phyloP scores from a whole-genome alignment of 2,329 filamentous ascomycete species.

The Sclerotinia borealis region DNA sequence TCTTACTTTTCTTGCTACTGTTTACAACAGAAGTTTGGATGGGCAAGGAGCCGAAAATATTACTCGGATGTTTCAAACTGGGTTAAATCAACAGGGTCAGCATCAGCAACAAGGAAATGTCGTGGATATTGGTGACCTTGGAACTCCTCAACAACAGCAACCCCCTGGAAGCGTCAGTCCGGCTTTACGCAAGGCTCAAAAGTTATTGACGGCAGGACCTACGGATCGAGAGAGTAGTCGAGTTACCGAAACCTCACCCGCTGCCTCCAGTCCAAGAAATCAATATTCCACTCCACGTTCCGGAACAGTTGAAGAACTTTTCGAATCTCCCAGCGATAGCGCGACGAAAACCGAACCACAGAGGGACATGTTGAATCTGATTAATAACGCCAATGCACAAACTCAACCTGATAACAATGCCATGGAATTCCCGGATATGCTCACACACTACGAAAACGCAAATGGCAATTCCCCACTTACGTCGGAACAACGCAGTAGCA shows the following conservation, averaged over 20 bases:
- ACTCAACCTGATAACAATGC: slow-evolving; percentile 30
- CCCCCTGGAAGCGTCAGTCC: slow-evolving; percentile 26
- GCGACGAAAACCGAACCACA: slow-evolving; percentile 53
- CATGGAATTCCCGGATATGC: slow-evolving; percentile 48
- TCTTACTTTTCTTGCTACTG: slow-evolving; percentile 89
- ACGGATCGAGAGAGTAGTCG: neutral
- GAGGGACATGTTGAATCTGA: slow-evolving; percentile 59
- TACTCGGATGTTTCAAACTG: slow-evolving; percentile 74
- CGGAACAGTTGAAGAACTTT: slow-evolving; percentile 55
- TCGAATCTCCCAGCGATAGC: slow-evolving; percentile 44
- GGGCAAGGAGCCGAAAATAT: slow-evolving; percentile 75
- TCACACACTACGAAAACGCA: slow-evolving; percentile 32
- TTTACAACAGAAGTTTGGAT: slow-evolving; percentile 90
- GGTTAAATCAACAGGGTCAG: slow-evolving; percentile 56
- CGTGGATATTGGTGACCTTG: slow-evolving; percentile 55
- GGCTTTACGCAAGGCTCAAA: slow-evolving; percentile 26
- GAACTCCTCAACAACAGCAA: slow-evolving; percentile 21
- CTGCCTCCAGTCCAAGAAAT: slow-evolving; percentile 28
- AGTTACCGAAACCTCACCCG: slow-evolving; percentile 18
- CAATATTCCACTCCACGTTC: slow-evolving; percentile 34
- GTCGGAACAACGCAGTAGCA: slow-evolving; percentile 52
- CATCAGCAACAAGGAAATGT: slow-evolving; percentile 48
- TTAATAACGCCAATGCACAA: slow-evolving; percentile 58
- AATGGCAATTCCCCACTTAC: slow-evolving; percentile 51
- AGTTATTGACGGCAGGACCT: slow-evolving; percentile 32